These are phyloP conservation scores for Taxillus chinensis DNA, from an alignment of 164 flowering plant genomes.

Conservation along the genomic window DNA sequence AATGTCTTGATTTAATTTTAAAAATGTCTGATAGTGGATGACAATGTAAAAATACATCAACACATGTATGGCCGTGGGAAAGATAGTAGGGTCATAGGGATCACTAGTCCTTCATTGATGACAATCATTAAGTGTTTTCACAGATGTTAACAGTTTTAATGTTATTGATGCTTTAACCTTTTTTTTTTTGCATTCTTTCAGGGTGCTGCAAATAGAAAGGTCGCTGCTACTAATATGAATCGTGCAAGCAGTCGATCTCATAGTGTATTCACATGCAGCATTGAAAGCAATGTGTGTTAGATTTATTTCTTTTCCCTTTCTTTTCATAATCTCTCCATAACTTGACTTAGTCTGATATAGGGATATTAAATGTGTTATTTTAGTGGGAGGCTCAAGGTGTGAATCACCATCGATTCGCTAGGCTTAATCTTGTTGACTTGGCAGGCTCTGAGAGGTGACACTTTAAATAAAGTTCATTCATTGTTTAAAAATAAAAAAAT, in stretches of 20 bases:
- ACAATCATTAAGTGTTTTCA: no score
- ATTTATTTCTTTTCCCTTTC: background rate
- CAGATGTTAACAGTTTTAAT: no score
- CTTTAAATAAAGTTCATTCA: background rate
- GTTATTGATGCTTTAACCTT: no score
- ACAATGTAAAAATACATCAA: no score
- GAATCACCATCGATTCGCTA: constrained; percentile 87
- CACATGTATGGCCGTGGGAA: no score
- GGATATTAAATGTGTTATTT: constrained; percentile 4
- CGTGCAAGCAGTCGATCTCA: constrained; percentile 98
- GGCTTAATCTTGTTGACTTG: constrained; percentile 91
- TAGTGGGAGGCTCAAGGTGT: constrained; percentile 98
- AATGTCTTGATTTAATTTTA: no score
- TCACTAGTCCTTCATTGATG: no score
- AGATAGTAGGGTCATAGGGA: no score
- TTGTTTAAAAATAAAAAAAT: no score
- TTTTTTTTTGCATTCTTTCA: constrained; percentile 15
- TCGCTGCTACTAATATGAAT: constrained; percentile 98
- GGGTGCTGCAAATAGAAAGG: constrained; percentile 98
- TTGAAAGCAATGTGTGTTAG: constrained; percentile 75
- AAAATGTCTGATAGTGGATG: no score
- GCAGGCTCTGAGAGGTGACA: constrained; percentile 96
- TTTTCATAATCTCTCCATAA: background rate
- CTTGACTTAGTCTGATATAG: background rate
- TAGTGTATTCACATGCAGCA: constrained; percentile 87